phyloP scores from a whole-genome alignment of 352 stramenopile species.

The Plasmopara viticola region DNA sequence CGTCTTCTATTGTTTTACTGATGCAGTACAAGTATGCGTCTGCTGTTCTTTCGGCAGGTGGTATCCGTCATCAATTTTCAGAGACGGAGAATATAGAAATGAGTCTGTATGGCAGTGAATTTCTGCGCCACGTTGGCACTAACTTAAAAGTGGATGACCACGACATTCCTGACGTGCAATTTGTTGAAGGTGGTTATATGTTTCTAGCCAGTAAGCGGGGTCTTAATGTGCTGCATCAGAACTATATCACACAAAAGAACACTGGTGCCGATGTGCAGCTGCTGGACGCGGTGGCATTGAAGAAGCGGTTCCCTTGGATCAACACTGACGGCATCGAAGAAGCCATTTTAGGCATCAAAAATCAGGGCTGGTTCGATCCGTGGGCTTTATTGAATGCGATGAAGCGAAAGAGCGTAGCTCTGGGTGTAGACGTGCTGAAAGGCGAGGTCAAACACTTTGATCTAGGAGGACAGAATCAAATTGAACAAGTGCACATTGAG shows the following conservation, averaged over 20 bases:
- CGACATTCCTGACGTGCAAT: constrained; percentile 67
- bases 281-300: constrained; percentile 44
- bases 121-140: constrained; percentile 42
- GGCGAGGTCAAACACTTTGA: constrained; percentile 68
- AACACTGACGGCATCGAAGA: constrained; percentile 52
- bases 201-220: constrained; percentile 72
- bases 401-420: constrained; percentile 60
- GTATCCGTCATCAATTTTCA: constrained; percentile 82
- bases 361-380: constrained; percentile 83
- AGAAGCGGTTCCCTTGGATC: constrained; percentile 71
- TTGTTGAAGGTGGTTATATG: constrained; percentile 76
- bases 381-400: constrained; percentile 74
- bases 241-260: constrained; percentile 42
- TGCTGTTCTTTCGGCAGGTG: constrained; percentile 63
- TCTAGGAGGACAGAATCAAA: constrained; percentile 41
- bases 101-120: constrained; percentile 77
- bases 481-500: constrained; percentile 57
- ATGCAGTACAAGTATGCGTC: constrained; percentile 80
- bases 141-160: constrained; percentile 46
- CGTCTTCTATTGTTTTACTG: neutral
- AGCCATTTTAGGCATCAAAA: constrained; percentile 54
- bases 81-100: constrained; percentile 68
- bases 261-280: constrained; percentile 47
- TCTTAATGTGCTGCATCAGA: constrained; percentile 41
- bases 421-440: constrained; percentile 68